phyloP scores from a whole-genome alignment of 768 basidiomycete genomes.

The Mycena vulgaris region DNA sequence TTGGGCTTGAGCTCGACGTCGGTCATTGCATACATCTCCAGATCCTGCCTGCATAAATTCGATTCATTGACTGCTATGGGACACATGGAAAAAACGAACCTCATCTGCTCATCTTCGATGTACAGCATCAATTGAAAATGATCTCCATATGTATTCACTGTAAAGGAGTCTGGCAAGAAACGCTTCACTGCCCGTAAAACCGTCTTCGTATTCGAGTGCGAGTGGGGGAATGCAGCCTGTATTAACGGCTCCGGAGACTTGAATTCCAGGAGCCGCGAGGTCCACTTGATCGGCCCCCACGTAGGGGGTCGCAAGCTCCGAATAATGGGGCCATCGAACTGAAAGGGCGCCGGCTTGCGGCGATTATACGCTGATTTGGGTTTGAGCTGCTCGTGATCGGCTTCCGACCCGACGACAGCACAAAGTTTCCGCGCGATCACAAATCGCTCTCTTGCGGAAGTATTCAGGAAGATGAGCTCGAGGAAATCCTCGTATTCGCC shows the following conservation, averaged over 20 bases:
- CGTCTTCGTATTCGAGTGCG: constrained; percentile 32
- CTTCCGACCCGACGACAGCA: constrained; percentile 64
- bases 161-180: constrained; percentile 55
- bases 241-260: constrained; percentile 51
- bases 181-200: constrained; percentile 45
- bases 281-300: constrained; percentile 57
- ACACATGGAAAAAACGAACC: constrained; percentile 50
- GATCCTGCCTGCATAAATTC: constrained; percentile 50
- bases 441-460: constrained; percentile 53
- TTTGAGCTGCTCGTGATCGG: constrained; percentile 64
- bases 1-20: constrained; percentile 54
- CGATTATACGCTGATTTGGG: constrained; percentile 61
- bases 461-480: constrained; percentile 63
- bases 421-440: constrained; percentile 61
- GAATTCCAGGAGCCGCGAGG: constrained; percentile 48
- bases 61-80: neutral
- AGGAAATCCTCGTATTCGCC: constrained; percentile 65
- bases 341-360: constrained; percentile 42
- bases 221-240: constrained; percentile 47
- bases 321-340: constrained; percentile 49
- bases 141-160: constrained; percentile 56
- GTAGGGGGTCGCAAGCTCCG: constrained; percentile 56
- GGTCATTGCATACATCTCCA: constrained; percentile 54
- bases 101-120: constrained; percentile 66
- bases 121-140: constrained; percentile 64